These are phyloP conservation scores for Lactuca saligna DNA, from an alignment of 129 eudicot species.

Conservation along the genomic window DNA sequence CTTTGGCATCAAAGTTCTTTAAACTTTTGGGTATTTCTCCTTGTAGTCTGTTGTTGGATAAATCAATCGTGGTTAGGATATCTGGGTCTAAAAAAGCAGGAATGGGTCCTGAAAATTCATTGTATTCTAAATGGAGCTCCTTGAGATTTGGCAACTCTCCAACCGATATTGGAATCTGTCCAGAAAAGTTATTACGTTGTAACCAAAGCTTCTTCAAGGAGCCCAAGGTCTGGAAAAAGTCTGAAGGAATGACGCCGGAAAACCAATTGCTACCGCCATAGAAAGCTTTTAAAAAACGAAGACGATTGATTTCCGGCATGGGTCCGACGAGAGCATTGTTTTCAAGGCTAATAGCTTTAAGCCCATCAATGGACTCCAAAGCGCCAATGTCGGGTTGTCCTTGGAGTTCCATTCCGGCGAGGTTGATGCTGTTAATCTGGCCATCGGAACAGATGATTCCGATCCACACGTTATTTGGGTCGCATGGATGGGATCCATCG, in stretches of 20 bases:
- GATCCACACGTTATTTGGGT: conserved; percentile 45
- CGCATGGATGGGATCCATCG: conserved; percentile 49
- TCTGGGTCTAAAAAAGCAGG: conserved; percentile 43
- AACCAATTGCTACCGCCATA: conserved; percentile 44
- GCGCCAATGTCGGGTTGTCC: conserved; percentile 43
- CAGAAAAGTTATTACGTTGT: conserved; percentile 52
- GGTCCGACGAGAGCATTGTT: conserved; percentile 65
- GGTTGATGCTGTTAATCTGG: conserved; percentile 34
- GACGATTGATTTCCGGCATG: conserved; percentile 59
- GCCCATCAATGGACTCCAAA: conserved; percentile 26
- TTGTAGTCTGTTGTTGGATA: conserved; percentile 56
- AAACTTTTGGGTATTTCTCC: conserved; percentile 62
- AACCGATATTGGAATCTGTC: conserved; percentile 56
- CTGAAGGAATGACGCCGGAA: conserved; percentile 63
- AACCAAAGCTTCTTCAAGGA: conserved; percentile 69
- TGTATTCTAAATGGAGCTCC: conserved; percentile 48
- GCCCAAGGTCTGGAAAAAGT: conserved; percentile 43
- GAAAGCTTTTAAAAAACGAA: conserved; percentile 48
- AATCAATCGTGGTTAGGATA: conserved; percentile 33
- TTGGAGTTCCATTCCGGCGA: conserved; percentile 46
- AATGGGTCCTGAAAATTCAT: conserved; percentile 59
- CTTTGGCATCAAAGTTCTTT: conserved; percentile 37
- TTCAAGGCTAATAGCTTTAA: conserved; percentile 44
- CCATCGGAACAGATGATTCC: conserved; percentile 50
- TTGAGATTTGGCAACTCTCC: conserved; percentile 38